Percentiles rank a stretch among this genome's conserved stretches.
Conservation (phyloP, 352 stramenopile species). For the Aphanomyces stellatus region DNA sequence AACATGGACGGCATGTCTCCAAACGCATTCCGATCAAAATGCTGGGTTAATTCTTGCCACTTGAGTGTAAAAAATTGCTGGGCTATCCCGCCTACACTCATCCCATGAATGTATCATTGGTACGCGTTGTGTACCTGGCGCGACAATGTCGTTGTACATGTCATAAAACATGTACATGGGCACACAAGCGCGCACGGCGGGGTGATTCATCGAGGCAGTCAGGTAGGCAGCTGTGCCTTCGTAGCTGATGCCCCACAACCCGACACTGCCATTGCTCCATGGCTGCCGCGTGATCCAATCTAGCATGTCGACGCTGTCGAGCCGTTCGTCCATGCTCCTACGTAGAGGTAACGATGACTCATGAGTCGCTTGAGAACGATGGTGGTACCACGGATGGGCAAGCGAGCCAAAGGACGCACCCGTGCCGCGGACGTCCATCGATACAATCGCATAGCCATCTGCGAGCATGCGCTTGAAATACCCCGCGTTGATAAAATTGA, state of each 20-base stretch:
- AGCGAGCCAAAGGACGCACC: constrained; percentile 24
- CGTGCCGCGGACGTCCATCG: constrained; percentile 25
- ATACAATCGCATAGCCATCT: constrained; percentile 25
- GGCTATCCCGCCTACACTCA: not conserved
- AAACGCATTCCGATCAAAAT: not conserved
- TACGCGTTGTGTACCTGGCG: not conserved
- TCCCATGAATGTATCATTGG: not conserved
- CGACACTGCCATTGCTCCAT: constrained; percentile 26
- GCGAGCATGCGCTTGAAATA: constrained; percentile 26
- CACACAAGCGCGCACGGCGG: constrained; percentile 5
- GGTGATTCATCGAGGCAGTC: constrained; percentile 1
- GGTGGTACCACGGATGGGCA: constrained; percentile 12
- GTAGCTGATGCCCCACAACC: constrained; percentile 27
- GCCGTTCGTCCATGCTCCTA: not conserved
- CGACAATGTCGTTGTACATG: constrained; percentile 13
- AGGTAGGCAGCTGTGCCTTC: constrained; percentile 27
- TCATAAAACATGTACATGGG: constrained; percentile 20
- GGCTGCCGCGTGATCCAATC: constrained; percentile 26
- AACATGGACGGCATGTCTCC: not conserved
- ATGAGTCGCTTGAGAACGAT: not conserved
- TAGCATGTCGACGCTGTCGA: constrained; percentile 26
- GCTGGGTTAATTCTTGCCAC: not conserved
- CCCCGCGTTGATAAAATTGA: constrained; percentile 25
- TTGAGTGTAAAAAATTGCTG: constrained; percentile 9
- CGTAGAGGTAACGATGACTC: not conserved